These are phyloP conservation scores for Coprinellus micaceus DNA, from an alignment of 768 basidiomycete genomes.

Conservation along the genomic window DNA sequence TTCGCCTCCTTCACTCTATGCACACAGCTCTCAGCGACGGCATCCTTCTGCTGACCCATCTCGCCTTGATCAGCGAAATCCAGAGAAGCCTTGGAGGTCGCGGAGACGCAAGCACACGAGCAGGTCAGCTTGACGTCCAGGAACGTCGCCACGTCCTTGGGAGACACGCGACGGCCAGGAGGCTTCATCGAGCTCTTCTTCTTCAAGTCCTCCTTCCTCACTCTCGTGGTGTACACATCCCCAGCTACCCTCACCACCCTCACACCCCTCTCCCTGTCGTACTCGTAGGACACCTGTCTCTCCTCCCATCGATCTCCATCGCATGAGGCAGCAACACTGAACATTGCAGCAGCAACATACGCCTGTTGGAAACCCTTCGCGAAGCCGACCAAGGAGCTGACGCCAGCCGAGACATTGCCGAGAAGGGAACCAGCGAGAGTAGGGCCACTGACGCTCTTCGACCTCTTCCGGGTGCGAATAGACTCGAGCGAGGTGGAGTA, in stretches of 20 bases:
- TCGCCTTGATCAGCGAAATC: not conserved
- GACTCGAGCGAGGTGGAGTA: conserved; percentile 13
- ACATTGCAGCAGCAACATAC: conserved; percentile 53
- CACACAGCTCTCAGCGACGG: not conserved
- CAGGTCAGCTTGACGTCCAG: conserved; percentile 15
- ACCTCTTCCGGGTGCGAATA: not conserved
- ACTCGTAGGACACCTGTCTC: conserved; percentile 8
- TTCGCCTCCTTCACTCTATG: not conserved
- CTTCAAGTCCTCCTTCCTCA: not conserved
- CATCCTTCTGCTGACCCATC: not conserved
- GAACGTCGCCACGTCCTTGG: conserved; percentile 42
- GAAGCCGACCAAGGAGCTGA: conserved; percentile 42
- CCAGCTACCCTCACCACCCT: not conserved
- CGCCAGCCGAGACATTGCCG: conserved; percentile 21
- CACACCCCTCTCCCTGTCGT: conserved; percentile 7
- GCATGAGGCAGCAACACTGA: conserved; percentile 32
- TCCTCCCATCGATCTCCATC: conserved; percentile 22
- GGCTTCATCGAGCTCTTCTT: conserved; percentile 27
- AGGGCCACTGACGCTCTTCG: not conserved
- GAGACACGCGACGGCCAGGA: conserved; percentile 41
- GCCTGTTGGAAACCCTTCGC: conserved; percentile 57
- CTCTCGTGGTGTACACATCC: conserved; percentile 4
- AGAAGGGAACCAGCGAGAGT: not conserved
- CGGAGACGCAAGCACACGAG: not conserved
- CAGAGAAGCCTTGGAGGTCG: not conserved